These are phyloP conservation scores for Vitis vinifera DNA, from an alignment of 164 flowering plant species.

Conservation along the genomic window ASM3070453v1 NC_081809.1:2561501-2562000, in stretches of 20 bases:
- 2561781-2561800: slow-evolving; percentile 16
- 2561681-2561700: slow-evolving; percentile 27
- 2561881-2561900: slow-evolving; percentile 30
- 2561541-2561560: neutral
- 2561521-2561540: neutral
- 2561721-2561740: slow-evolving; percentile 35
- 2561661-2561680: slow-evolving; percentile 29
- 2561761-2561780: slow-evolving; percentile 18
- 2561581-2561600: neutral
- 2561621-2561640: slow-evolving; percentile 14
- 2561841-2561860: slow-evolving; percentile 44
- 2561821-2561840: slow-evolving; percentile 33
- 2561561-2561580: neutral
- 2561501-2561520: neutral
- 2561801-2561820: slow-evolving; percentile 26
- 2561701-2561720: slow-evolving; percentile 26
- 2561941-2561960: too few species aligned
- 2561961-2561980: neutral
- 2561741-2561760: slow-evolving; percentile 24
- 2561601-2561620: neutral
- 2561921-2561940: neutral
- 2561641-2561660: slow-evolving; percentile 32
- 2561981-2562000: too few species aligned
- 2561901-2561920: slow-evolving; percentile 29
- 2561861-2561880: slow-evolving; percentile 42